These are phyloP conservation scores for Cryptococcus hybrid DNA, from an alignment of 1,284 basidiomycete species.

Conservation along the genomic window DNA sequence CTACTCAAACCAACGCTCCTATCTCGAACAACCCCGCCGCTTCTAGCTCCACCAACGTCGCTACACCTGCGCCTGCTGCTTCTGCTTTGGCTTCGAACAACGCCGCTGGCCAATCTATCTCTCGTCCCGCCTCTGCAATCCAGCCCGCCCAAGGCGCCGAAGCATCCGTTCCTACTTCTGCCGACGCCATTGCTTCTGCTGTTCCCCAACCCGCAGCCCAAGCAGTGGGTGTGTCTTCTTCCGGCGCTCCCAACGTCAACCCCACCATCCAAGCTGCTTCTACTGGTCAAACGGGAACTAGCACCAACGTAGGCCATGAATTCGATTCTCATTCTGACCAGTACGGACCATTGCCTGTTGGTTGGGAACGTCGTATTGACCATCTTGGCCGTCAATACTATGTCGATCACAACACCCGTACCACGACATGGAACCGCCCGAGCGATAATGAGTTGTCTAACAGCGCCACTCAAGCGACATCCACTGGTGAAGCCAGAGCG, in stretches of 20 bases:
- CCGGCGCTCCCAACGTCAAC: slow-evolving; percentile 35
- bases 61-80: slow-evolving; percentile 11
- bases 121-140: slow-evolving; percentile 22
- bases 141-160: slow-evolving; percentile 19
- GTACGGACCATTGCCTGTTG: slow-evolving; percentile 73
- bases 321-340: slow-evolving; percentile 79
- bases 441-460: slow-evolving; percentile 52
- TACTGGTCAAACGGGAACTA: slow-evolving; percentile 42
- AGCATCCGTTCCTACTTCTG: slow-evolving; percentile 3
- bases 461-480: slow-evolving; percentile 53
- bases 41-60: slow-evolving; percentile 14
- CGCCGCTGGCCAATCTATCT: slow-evolving; percentile 32
- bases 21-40: slow-evolving; percentile 52
- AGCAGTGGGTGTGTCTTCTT: slow-evolving; percentile 20
- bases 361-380: slow-evolving; percentile 94
- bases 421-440: slow-evolving; percentile 88
- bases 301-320: slow-evolving; percentile 58
- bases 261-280: slow-evolving; percentile 51
- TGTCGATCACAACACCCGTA: slow-evolving; percentile 88
- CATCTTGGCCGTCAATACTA: slow-evolving; percentile 86
- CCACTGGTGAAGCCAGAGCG: slow-evolving; percentile 65
- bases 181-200: slow-evolving; percentile 17
- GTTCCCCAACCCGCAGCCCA: slow-evolving; percentile 23
- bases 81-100: slow-evolving; percentile 37
- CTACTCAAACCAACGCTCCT: slow-evolving; percentile 73